Conservation (phyloP, 208 protist genomes). For the Acanthamoeba quina region DNA sequence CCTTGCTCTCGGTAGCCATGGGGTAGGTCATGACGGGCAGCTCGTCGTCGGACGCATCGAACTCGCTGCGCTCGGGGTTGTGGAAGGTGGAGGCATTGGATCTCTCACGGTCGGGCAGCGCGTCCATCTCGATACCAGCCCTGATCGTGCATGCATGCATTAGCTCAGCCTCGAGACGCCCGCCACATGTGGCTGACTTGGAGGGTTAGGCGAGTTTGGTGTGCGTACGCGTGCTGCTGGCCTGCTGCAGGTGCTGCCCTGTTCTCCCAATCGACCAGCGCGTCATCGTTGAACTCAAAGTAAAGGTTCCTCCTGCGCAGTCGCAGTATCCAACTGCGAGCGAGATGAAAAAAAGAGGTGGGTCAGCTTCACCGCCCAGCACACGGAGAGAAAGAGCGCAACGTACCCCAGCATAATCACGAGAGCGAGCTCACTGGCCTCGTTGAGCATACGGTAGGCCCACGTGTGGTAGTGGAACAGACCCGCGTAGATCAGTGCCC, state of each 20-base stretch:
- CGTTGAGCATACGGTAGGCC: slow-evolving; percentile 32
- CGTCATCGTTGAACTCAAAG: slow-evolving; percentile 28
- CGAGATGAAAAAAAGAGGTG: neutral
- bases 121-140: neutral
- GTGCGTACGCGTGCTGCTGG: neutral
- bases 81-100: neutral
- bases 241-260: neutral
- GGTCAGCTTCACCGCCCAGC: neutral
- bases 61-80: neutral
- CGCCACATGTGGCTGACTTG: neutral
- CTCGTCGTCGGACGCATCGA: neutral
- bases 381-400: neutral
- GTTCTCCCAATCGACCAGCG: slow-evolving; percentile 4
- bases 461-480: slow-evolving; percentile 26
- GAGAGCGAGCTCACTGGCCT: slow-evolving; percentile 6
- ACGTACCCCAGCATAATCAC: neutral
- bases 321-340: neutral
- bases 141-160: neutral
- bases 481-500: neutral
- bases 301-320: slow-evolving; percentile 34
- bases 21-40: neutral
- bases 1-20: neutral
- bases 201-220: neutral
- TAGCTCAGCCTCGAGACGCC: neutral
- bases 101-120: neutral